These are phyloP conservation scores for Sphaceloma murrayae DNA, from an alignment of 2,329 filamentous ascomycete species.

Conservation along the genomic window DNA sequence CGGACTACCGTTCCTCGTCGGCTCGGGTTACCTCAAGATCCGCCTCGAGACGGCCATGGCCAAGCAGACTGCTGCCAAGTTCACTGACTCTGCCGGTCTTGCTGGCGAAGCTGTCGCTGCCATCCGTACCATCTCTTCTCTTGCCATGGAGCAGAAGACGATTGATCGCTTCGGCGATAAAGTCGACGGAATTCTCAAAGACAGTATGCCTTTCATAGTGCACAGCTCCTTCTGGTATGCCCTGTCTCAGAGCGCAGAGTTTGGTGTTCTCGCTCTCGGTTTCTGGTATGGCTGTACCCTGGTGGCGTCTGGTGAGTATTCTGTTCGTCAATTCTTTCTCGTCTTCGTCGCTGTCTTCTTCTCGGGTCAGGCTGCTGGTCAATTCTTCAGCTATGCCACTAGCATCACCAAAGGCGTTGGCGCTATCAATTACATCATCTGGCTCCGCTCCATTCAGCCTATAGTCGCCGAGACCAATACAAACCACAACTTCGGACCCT, in stretches of 20 bases:
- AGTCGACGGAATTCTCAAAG: constrained; percentile 50
- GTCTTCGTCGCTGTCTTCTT: constrained; percentile 38
- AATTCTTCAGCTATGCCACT: constrained; percentile 40
- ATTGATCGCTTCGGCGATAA: constrained; percentile 51
- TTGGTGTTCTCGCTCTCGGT: constrained; percentile 53
- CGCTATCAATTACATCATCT: constrained; percentile 30
- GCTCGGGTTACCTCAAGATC: constrained; percentile 42
- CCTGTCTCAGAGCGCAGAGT: constrained; percentile 56
- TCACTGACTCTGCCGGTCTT: constrained; percentile 63
- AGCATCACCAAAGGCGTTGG: constrained; percentile 37
- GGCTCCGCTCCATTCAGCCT: constrained; percentile 29
- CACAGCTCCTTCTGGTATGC: constrained; percentile 55
- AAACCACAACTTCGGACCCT: constrained; percentile 4
- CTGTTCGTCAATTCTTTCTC: constrained; percentile 36
- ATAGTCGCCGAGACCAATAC: constrained; percentile 6
- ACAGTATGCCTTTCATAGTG: constrained; percentile 53
- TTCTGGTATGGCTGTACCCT: constrained; percentile 31
- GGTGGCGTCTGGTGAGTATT: constrained; percentile 38
- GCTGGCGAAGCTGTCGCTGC: constrained; percentile 65
- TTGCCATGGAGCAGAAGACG: constrained; percentile 61
- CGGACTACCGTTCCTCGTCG: constrained; percentile 42
- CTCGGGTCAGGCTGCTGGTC: constrained; percentile 38
- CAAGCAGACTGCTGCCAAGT: constrained; percentile 57
- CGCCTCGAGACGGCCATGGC: constrained; percentile 58
- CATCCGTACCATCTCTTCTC: constrained; percentile 60